Conservation (phyloP, 2,329 filamentous ascomycete species). For the Neurospora sp. region DNA sequence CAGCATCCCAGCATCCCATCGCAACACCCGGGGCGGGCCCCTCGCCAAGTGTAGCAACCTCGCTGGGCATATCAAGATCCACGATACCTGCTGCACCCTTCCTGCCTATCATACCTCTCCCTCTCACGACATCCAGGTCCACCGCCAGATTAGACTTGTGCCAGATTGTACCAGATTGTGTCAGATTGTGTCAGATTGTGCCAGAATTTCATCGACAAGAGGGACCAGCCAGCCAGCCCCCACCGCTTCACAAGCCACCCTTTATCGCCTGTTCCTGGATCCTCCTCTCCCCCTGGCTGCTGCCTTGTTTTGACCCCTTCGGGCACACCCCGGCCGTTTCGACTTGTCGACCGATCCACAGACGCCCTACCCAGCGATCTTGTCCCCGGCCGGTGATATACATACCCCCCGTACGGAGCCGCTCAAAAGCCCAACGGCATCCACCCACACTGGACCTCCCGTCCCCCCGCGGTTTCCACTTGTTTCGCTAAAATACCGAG, state of each 20-base stretch:
- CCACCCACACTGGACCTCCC: neutral
- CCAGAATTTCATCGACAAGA: slow-evolving; percentile 16
- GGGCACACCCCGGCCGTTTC: slow-evolving; percentile 11
- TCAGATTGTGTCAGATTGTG: slow-evolving; percentile 8
- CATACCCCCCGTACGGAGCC: neutral
- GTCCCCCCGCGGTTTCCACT: neutral
- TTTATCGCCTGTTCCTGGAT: slow-evolving; percentile 16
- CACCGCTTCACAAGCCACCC: neutral
- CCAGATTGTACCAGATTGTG: neutral
- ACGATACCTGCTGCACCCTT: slow-evolving; percentile 10
- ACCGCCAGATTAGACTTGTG: slow-evolving; percentile 13
- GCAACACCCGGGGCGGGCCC: neutral
- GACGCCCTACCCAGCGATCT: slow-evolving; percentile 9
- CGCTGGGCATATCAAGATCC: slow-evolving; percentile 10
- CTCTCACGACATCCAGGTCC: slow-evolving; percentile 18
- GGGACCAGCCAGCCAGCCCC: neutral
- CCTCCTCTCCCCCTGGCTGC: slow-evolving; percentile 6
- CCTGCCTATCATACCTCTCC: slow-evolving; percentile 15
- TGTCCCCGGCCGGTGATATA: neutral
- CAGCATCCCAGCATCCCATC: neutral
- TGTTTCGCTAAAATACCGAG: neutral
- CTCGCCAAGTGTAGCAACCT: slow-evolving; percentile 9
- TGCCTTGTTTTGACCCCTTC: slow-evolving; percentile 13
- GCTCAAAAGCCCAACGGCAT: neutral
- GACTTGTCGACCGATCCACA: slow-evolving; percentile 11